Percentiles rank a stretch among this genome's conserved stretches.
Conservation (phyloP, 805 yeast species). For the Yarrowia sp. region DNA sequence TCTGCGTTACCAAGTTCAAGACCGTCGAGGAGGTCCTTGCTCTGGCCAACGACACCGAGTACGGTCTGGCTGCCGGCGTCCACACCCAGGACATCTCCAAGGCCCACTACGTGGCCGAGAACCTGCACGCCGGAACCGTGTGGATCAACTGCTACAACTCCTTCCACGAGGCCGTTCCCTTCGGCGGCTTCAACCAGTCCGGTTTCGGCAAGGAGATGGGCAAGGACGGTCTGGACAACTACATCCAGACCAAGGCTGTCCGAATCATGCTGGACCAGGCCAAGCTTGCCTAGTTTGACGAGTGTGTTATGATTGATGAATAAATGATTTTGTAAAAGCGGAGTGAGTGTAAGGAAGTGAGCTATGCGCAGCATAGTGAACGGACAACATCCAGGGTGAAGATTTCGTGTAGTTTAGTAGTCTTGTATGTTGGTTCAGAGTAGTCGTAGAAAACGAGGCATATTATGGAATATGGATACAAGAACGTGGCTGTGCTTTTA, state of each 20-base stretch:
- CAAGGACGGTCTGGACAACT: slow-evolving; percentile 64
- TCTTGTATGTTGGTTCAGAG: too few relatives aligned
- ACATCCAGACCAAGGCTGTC: slow-evolving; percentile 74
- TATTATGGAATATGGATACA: too few relatives aligned
- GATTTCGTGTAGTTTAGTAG: too few relatives aligned
- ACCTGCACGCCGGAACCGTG: slow-evolving; percentile 63
- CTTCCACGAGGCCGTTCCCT: slow-evolving; percentile 64
- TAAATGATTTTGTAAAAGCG: background rate
- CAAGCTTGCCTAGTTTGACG: background rate
- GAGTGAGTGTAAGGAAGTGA: too few relatives aligned
- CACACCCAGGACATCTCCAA: slow-evolving; percentile 65
- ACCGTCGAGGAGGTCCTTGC: slow-evolving; percentile 65
- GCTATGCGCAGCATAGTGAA: too few relatives aligned
- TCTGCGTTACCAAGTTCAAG: slow-evolving; percentile 60
- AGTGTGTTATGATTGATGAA: slow-evolving; percentile 16
- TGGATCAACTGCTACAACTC: slow-evolving; percentile 71
- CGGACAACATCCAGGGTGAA: too few relatives aligned
- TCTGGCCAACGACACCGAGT: slow-evolving; percentile 68
- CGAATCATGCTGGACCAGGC: slow-evolving; percentile 45
- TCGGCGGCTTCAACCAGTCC: slow-evolving; percentile 77
- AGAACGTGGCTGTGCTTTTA: too few relatives aligned
- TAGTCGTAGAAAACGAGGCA: too few relatives aligned
- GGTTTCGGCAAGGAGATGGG: slow-evolving; percentile 85
- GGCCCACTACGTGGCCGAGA: slow-evolving; percentile 63
- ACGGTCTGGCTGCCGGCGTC: slow-evolving; percentile 81